phyloP scores from a whole-genome alignment of 805 yeast genomes.

The Candida boidinii region DNA sequence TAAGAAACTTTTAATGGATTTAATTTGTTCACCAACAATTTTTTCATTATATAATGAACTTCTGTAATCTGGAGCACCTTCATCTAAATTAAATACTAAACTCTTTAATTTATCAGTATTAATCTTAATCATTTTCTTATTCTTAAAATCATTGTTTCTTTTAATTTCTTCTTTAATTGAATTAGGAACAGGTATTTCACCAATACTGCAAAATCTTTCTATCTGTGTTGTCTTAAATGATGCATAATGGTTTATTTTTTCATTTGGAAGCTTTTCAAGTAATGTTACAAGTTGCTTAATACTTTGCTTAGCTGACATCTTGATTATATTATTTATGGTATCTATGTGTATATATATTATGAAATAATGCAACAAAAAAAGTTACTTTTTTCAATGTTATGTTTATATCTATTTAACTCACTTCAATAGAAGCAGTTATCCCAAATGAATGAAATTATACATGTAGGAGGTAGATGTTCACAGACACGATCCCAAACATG shows the following conservation, averaged over 20 bases:
- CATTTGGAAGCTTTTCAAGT: constrained; percentile 59
- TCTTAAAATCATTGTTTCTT: constrained; percentile 10
- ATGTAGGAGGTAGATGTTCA: too few species aligned
- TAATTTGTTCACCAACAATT: constrained; percentile 42
- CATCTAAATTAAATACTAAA: constrained; percentile 26
- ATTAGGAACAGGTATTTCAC: constrained; percentile 34
- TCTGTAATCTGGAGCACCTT: constrained; percentile 31
- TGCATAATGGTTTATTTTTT: constrained; percentile 57
- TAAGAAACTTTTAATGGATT: constrained; percentile 46
- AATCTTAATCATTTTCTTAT: constrained; percentile 22
- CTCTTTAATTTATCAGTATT: constrained; percentile 29
- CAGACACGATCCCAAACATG: too few species aligned
- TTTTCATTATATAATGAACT: constrained; percentile 43
- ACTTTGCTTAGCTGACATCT: constrained; percentile 7
- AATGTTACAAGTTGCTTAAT: constrained; percentile 50
- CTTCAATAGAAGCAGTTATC: too few species aligned
- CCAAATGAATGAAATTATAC: too few species aligned
- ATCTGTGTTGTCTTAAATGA: constrained; percentile 64
- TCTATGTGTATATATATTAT: neutral
- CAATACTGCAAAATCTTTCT: constrained; percentile 43
- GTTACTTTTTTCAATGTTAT: too few species aligned
- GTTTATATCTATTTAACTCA: too few species aligned
- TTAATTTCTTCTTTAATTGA: constrained; percentile 25
- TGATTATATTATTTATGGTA: neutral
- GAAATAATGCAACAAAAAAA: too few species aligned